Conservation (phyloP, 345 rosid species). For the Luvunga scandens region DNA sequence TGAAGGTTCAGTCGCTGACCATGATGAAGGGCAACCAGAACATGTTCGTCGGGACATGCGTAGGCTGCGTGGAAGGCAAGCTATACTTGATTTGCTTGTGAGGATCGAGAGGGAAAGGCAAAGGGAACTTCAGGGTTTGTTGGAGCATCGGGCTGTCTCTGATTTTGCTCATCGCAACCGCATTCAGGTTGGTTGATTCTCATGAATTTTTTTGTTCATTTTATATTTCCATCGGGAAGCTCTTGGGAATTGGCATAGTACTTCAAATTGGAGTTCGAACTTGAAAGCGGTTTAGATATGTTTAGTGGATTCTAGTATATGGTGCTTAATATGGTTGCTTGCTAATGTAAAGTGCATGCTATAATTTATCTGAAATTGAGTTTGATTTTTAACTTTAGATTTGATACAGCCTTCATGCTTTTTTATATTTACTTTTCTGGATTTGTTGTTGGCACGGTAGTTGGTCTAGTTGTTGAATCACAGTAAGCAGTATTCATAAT, state of each 20-base stretch:
- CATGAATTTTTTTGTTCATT: neutral
- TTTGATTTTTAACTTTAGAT: neutral
- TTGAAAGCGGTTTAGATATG: neutral
- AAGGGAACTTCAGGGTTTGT: slow-evolving; percentile 79
- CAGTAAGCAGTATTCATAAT: neutral
- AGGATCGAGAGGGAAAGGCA: slow-evolving; percentile 92
- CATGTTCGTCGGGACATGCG: slow-evolving; percentile 67
- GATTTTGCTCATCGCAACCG: slow-evolving; percentile 99
- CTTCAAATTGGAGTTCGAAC: neutral
- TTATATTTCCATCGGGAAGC: neutral
- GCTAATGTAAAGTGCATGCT: neutral
- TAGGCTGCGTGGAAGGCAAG: slow-evolving; percentile 95
- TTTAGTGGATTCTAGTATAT: neutral
- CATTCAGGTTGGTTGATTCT: slow-evolving; percentile 68
- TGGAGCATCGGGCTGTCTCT: slow-evolving; percentile 96
- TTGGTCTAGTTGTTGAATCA: neutral
- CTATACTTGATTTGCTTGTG: slow-evolving; percentile 75
- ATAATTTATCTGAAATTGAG: neutral
- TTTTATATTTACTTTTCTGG: neutral
- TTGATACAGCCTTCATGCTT: neutral
- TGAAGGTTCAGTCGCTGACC: slow-evolving; percentile 53
- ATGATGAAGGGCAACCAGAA: slow-evolving; percentile 76
- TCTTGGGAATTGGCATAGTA: neutral
- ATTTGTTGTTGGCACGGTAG: neutral
- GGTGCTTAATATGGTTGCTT: neutral